phyloP scores from a whole-genome alignment of 495 filamentous ascomycete genomes.

The Trypethelium eluteriae region DNA sequence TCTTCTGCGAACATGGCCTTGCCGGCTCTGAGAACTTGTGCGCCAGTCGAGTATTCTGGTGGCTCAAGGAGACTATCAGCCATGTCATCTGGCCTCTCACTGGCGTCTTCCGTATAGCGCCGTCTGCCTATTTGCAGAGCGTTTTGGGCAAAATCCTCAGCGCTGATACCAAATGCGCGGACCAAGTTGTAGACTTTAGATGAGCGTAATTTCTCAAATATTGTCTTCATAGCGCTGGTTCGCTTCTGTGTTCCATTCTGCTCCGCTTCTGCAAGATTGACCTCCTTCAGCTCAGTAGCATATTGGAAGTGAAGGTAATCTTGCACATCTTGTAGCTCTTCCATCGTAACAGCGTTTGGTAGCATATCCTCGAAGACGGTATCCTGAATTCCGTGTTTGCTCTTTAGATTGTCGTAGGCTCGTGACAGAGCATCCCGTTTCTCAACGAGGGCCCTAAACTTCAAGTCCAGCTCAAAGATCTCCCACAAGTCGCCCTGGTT shows the following conservation, averaged over 20 bases:
- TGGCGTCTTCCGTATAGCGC: slow-evolving; percentile 75
- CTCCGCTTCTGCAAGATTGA: slow-evolving; percentile 41
- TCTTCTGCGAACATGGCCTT: slow-evolving; percentile 88
- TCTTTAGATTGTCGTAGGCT: slow-evolving; percentile 64
- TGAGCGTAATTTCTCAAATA: slow-evolving; percentile 77
- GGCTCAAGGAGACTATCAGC: slow-evolving; percentile 53
- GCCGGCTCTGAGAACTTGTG: slow-evolving; percentile 66
- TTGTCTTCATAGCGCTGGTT: slow-evolving; percentile 62
- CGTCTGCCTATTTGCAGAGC: slow-evolving; percentile 60
- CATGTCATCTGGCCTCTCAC: slow-evolving; percentile 67
- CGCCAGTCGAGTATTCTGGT: slow-evolving; percentile 66
- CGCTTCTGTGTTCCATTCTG: slow-evolving; percentile 63
- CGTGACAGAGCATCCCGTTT: slow-evolving; percentile 77
- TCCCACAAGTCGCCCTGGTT: slow-evolving; percentile 92
- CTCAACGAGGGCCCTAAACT: slow-evolving; percentile 81
- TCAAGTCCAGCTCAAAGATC: slow-evolving; percentile 86
- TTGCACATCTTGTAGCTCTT: slow-evolving; percentile 91
- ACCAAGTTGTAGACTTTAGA: slow-evolving; percentile 75
- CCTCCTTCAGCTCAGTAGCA: slow-evolving; percentile 68
- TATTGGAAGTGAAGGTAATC: slow-evolving; percentile 97
- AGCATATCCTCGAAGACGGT: slow-evolving; percentile 72
- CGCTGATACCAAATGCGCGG: slow-evolving; percentile 79
- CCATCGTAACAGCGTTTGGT: slow-evolving; percentile 65
- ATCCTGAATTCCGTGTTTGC: slow-evolving; percentile 48
- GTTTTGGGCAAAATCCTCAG: slow-evolving; percentile 80